Base-by-base conservation (phyloP, 2,329 filamentous ascomycete genomes). In the Graphilbum fragrans region DNA sequence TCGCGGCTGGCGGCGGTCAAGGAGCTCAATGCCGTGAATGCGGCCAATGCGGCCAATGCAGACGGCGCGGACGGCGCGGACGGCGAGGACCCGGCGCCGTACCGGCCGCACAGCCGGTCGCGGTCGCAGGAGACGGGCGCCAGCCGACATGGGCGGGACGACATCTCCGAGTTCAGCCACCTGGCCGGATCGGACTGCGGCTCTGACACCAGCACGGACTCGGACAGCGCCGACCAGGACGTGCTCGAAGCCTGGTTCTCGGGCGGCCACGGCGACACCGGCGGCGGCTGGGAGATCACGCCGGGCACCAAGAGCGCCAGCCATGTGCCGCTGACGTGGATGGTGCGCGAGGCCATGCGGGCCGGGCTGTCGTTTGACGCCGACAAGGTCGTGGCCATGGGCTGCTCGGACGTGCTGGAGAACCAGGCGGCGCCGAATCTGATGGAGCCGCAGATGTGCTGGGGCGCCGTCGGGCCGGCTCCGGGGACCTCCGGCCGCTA, bases 181-280 rank as follows among this genome's bases (percentile, higher is more conserved):
- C 41, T 31, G 21, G 47, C 50, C 0, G 50, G 53, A 1, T 54
- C 52, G 31, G 16, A n/a, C 31, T 29, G 25, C 25, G 25, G 25
- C 25, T 8, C 8, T 14, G 31, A 32, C 10, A 16, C 7, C 16
- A 16, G 31, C 9, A 16, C 10, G 10, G 31, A n/a, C 25, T 8
- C 25, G 10, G 16, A n/a, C 31, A n/a, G 8, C 31, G 16, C 8
- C 31, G 31, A n/a, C 31, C 83, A 88, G 52, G 82, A 90, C 49
- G 81, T 90, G 37, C 73, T 84, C 45, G 85, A 92, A 52, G 72
- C 90, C 1, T 85, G 81, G 80, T 92, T 92, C 52, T 69, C 83
- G 0, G 85, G 85, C 9, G 78, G 80, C 11, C 85, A 93, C 47
- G 84, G 76, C 2, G 84, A 90, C 47, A 77, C 88, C 23, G 84